Conservation (phyloP, 257 asterid genomes). For the Nicotiana paniculata region DNA sequence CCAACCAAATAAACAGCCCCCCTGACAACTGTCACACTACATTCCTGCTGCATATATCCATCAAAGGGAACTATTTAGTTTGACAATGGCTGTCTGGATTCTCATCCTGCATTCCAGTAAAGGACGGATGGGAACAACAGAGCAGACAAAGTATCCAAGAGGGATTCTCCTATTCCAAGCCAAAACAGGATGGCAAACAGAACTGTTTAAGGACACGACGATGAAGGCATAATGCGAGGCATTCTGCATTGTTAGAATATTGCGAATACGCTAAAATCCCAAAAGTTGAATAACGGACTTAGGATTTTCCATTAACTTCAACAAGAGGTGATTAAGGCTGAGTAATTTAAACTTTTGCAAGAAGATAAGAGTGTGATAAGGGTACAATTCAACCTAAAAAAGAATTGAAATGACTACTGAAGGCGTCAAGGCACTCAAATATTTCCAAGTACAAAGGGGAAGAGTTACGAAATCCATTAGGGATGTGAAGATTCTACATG, state of each 20-base stretch:
- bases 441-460: neutral
- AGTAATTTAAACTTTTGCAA: neutral
- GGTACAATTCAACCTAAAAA: neutral
- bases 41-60: neutral
- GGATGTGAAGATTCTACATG: too few species aligned
- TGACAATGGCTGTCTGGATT: neutral
- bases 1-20: too few species aligned
- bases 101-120: neutral
- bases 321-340: neutral
- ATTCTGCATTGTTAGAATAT: neutral
- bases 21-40: neutral
- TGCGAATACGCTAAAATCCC: neutral
- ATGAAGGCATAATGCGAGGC: neutral
- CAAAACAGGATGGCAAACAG: neutral
- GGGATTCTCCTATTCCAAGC: neutral
- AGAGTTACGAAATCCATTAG: too few species aligned
- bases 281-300: neutral
- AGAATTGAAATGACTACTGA: neutral
- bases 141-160: neutral
- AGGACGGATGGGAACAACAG: neutral
- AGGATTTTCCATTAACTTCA: neutral
- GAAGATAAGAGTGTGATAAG: neutral
- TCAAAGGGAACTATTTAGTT: neutral
- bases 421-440: neutral
- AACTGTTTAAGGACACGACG: neutral